These are phyloP conservation scores for Digitaria exilis DNA, from an alignment of 202 grass and related monocot genomes.

Conservation along the genomic window DNA sequence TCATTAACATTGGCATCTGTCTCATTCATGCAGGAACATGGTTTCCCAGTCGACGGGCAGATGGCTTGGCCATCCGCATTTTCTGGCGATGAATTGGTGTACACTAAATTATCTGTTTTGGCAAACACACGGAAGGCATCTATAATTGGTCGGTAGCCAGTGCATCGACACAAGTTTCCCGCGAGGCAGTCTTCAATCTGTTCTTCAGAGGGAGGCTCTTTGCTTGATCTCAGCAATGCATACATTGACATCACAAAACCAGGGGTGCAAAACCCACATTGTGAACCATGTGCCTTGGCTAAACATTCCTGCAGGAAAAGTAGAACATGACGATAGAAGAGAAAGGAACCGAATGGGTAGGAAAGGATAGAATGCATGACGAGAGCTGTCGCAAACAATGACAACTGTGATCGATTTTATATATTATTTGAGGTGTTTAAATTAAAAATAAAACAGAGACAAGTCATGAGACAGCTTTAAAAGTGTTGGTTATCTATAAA, in stretches of 20 bases:
- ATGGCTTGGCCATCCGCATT: slow-evolving; percentile 56
- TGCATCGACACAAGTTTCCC: slow-evolving; percentile 97
- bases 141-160: slow-evolving; percentile 93
- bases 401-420: slow-evolving; percentile 11
- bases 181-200: slow-evolving; percentile 94
- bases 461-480: slow-evolving; percentile 21
- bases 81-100: slow-evolving; percentile 58
- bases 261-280: slow-evolving; percentile 99
- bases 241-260: slow-evolving; percentile 99
- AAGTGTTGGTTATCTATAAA: neutral
- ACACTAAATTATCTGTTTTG: slow-evolving; percentile 82
- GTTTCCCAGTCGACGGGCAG: slow-evolving; percentile 89
- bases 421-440: slow-evolving; percentile 3
- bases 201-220: slow-evolving; percentile 74
- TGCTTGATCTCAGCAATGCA: slow-evolving; percentile 83
- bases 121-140: slow-evolving; percentile 96
- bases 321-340: slow-evolving; percentile 37
- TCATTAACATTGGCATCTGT: slow-evolving; percentile 27
- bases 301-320: slow-evolving; percentile 73
- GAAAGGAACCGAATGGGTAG: slow-evolving; percentile 10
- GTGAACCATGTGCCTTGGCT: slow-evolving; percentile 87
- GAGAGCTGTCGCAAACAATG: slow-evolving; percentile 12
- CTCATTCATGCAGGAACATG: slow-evolving; percentile 72
- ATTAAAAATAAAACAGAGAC: slow-evolving; percentile 1
- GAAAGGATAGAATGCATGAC: neutral